Base-by-base conservation (phyloP, 2,329 filamentous ascomycete genomes). In the Neopestalotiopsis sp. region DNA sequence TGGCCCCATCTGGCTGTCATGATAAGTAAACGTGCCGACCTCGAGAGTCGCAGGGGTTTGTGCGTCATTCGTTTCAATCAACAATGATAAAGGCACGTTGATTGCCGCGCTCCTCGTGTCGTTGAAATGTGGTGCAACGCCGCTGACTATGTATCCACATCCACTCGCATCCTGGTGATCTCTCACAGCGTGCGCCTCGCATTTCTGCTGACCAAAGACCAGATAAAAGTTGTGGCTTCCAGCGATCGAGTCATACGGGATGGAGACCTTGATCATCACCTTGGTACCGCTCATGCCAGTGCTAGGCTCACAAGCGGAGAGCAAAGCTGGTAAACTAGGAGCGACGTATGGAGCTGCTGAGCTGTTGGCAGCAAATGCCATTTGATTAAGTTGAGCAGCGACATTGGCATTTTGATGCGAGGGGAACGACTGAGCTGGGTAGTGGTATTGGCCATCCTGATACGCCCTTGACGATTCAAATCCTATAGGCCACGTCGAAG, bases 131-230 rank as follows among this genome's bases (percentile, higher is more conserved):
- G 95, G 95, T 40, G 91, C 92, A 68, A 94, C 90, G 56, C 90
- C 89, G 60, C 88, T 89, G 74, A 97, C 85, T 38, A 88, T 87
- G 80, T 96, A 97, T 71, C 91, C 87, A 78, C 89, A 93, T 24
- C 89, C 87, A 72, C 87, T 82, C 67, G 78, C 81, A 70, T 90
- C 88, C 81, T 84, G 88, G 73, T 81, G 85, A 77, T 83, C 82
- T 77, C 91, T 91, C 60, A 88, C 86, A 30, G 94, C 84, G 68
- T 90, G 86, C 69, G 90, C 90, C 67, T 89, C 85, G 79, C 90
- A 92, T 78, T 91, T 90, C 75, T 92, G 89, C n/a, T 88, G 86
- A n/a, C 94, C 94, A 80, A 97, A 97, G 61, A 91, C 87, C 67
- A 97, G 81, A 72, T 83, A 91, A 75, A 93, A 90, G 65, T 85